Conservation (phyloP, 768 basidiomycete species). For the Tylopilus subfusipes region DNA sequence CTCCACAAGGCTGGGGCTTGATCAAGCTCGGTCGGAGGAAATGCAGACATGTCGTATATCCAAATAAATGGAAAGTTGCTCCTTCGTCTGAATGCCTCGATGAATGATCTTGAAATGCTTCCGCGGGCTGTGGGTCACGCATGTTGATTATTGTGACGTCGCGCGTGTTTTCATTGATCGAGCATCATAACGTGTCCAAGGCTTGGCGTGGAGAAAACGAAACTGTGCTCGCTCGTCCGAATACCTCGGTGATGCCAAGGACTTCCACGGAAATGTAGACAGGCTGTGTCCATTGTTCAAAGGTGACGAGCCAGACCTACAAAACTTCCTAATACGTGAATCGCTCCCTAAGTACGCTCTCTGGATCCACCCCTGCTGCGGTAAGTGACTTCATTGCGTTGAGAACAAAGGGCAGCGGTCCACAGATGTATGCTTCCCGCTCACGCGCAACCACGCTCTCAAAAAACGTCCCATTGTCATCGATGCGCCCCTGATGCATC, state of each 20-base stretch:
- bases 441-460: conserved; percentile 12
- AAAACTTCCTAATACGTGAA: conserved; percentile 22
- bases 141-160: not conserved
- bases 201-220: not conserved
- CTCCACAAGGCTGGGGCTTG: not conserved
- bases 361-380: conserved; percentile 22
- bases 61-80: not conserved
- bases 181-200: not conserved
- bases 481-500: conserved; percentile 19
- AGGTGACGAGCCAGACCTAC: not conserved
- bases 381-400: conserved; percentile 22
- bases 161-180: not conserved
- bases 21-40: not conserved
- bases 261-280: not conserved
- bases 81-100: not conserved
- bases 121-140: not conserved
- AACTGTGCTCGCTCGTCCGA: not conserved
- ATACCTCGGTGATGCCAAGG: not conserved
- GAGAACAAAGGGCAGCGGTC: conserved; percentile 24
- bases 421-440: conserved; percentile 22
- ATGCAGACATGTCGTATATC: not conserved
- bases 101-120: not conserved
- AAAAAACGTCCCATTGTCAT: conserved; percentile 18
- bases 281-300: too few species aligned
- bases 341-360: conserved; percentile 22